phyloP scores from a whole-genome alignment of 1,139 yeast genomes.

The Scheffersomyces parashehatae region DNA sequence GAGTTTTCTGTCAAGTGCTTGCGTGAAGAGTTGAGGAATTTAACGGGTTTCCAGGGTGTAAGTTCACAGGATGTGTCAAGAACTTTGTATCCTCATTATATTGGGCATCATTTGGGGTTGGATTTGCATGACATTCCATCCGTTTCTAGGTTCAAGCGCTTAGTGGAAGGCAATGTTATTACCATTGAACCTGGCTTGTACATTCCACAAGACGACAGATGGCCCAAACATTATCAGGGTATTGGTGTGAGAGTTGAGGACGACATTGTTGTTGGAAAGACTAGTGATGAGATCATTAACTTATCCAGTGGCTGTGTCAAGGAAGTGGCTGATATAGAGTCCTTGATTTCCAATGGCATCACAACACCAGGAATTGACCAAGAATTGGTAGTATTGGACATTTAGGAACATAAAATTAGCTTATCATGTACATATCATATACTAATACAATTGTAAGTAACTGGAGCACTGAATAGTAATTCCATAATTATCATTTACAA shows the following conservation, averaged over 20 bases:
- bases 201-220: constrained; percentile 65
- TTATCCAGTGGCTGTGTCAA: constrained; percentile 82
- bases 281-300: constrained; percentile 49
- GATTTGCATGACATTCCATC: constrained; percentile 87
- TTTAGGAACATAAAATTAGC: constrained; percentile 16
- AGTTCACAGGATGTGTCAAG: constrained; percentile 53
- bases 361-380: constrained; percentile 50
- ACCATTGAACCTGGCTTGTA: constrained; percentile 96
- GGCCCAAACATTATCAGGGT: constrained; percentile 81
- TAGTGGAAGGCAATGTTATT: constrained; percentile 69
- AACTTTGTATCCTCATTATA: constrained; percentile 82
- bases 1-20: constrained; percentile 60
- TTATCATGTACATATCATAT: background rate
- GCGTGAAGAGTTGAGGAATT: constrained; percentile 63
- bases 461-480: background rate
- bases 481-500: no score
- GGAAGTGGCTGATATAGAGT: constrained; percentile 79
- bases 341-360: constrained; percentile 56
- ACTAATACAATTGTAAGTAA: background rate
- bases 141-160: constrained; percentile 50
- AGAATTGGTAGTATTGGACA: constrained; percentile 47
- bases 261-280: constrained; percentile 74
- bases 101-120: constrained; percentile 93
- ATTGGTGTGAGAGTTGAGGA: constrained; percentile 96
- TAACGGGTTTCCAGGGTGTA: constrained; percentile 61